Evolutionary conservation across 2,329 filamentous ascomycete genomes (phyloP), one percentile per base, ranked within the genome.

Genomic region (Colletotrichum melonis): DNA sequence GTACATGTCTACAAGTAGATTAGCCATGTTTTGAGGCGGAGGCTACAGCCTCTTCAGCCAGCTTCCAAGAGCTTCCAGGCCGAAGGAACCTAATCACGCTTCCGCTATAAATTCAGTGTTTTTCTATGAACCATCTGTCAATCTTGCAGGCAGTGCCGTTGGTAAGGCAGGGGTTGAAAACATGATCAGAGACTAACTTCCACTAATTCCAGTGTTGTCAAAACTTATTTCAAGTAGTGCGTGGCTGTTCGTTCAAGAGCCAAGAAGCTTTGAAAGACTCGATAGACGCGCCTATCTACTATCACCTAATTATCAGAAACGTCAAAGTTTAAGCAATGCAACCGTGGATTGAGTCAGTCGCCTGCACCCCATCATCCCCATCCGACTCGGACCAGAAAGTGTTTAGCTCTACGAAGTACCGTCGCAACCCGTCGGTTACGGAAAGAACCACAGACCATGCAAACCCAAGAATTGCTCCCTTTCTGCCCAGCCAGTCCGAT

Each of bases 271-370:
- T 49, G 42, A 19, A n/a, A 11, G 26, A 24, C 14, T 46, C 26
- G 28, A 32, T 58, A 22, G 24, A n/a, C 16, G 9, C 60, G 24
- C 26, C 14, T 35, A 22, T 46, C 28, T 49, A n/a, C 3, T 7
- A n/a, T 24, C 19, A 54, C 38, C 42, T 49, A 22, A 35, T 6
- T 28, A 55, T 46, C 55, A 55, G 49, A 60, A 14, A 42, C 42
- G 5, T 11, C 19, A 46, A 55, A 67, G 30, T 19, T 55, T 54
- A 24, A 30, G 52, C 28, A 58, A 58, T 65, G 38, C 38, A 46
- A 67, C 55, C 5, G 55, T 42, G 63, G 14, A 16, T 60, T 32
- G 68, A 70, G 62, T 70, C 68, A 58, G 55, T 32, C 6, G 11
- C 35, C 35, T 52, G 35, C 9, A 46, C 4, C 32, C 7, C 26